Base-by-base conservation (phyloP, 805 yeast species). In the Kodamaea laetipori region DNA sequence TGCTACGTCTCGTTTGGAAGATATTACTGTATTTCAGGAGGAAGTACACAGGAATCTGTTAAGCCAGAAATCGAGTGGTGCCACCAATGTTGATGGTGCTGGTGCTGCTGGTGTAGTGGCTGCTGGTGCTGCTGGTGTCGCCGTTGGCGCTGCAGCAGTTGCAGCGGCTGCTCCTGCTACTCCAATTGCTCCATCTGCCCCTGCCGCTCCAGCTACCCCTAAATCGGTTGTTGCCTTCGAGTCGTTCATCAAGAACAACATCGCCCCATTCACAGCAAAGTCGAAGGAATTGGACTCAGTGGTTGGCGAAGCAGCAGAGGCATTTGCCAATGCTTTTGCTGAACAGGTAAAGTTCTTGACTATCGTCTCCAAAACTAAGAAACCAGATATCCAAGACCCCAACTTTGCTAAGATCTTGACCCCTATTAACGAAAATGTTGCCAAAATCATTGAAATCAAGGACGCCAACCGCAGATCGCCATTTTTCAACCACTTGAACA, bases 1-100 rank as follows among this genome's bases (percentile, higher is more conserved):
- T 11, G 97, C 97, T 26, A 88, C 97, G 7, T 84, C 96, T 4
- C 81, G 97, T 38, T 78, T 90, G 53, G 97, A 90, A 58, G 97
- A 90, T 62, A 81, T 90, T 36, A 87, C 95, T 23, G 76, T 85
- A 41, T 82, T 76, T 61, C 95, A 88, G 59, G 87, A 83, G 54
- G 80, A 78, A 28, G 72, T 77, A 37, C 57, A 70, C 41, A 69
- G 66, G 28, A 39, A 39, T 27, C 41, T 15, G 37, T 38, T 38
- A 28, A 26, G 32, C 8, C 8, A 21, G 24, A 21, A 21, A 13
- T 4, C 28, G 17, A 17, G 11, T n/a, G 15, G 25, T 13, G n/a
- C n/a, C n/a, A 13, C 6, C 9, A 27, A 9, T n/a, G 17, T 8
- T 21, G 6, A 33, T 15, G 40, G 30, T 11, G 35, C 39, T 5